These are phyloP conservation scores for Senecio squalidus DNA, from an alignment of 140 eudicot species.

Conservation along the genomic window DNA sequence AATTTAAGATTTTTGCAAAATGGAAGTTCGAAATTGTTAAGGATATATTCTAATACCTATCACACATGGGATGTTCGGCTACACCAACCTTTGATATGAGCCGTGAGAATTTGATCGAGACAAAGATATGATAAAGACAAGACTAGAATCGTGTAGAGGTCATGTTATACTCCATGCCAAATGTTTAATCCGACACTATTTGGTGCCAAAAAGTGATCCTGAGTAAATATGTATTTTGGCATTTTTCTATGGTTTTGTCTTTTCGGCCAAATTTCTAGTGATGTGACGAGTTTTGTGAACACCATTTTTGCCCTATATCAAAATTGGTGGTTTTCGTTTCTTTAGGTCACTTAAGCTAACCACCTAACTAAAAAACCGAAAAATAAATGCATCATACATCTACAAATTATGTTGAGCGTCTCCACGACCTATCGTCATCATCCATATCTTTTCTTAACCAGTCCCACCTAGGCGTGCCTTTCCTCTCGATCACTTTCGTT, in stretches of 20 bases:
- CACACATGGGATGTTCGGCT: not conserved
- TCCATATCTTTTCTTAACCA: not conserved
- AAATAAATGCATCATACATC: not conserved
- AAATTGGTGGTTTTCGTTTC: not conserved
- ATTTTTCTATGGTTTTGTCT: not conserved
- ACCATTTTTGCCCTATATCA: not conserved
- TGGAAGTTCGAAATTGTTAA: too few species aligned
- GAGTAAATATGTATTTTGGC: conserved; percentile 3
- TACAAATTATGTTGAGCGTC: not conserved
- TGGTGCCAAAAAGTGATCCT: conserved; percentile 1
- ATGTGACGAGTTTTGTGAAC: not conserved
- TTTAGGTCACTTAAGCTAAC: not conserved
- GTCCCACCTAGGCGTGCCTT: conserved; percentile 3
- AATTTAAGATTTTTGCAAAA: too few species aligned
- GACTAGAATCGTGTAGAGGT: not conserved
- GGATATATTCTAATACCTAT: not conserved
- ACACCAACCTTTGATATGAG: not conserved
- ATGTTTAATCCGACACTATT: conserved; percentile 1
- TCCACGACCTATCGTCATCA: not conserved
- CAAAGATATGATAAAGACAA: not conserved
- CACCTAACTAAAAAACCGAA: conserved; percentile 5
- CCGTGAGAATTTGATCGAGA: not conserved
- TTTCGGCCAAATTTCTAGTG: not conserved
- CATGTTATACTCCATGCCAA: not conserved
- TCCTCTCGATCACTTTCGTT: not conserved